These are phyloP conservation scores for Rhynchospora tenuis DNA, from an alignment of 176 grass and related monocot genomes.

Conservation along the genomic window DNA sequence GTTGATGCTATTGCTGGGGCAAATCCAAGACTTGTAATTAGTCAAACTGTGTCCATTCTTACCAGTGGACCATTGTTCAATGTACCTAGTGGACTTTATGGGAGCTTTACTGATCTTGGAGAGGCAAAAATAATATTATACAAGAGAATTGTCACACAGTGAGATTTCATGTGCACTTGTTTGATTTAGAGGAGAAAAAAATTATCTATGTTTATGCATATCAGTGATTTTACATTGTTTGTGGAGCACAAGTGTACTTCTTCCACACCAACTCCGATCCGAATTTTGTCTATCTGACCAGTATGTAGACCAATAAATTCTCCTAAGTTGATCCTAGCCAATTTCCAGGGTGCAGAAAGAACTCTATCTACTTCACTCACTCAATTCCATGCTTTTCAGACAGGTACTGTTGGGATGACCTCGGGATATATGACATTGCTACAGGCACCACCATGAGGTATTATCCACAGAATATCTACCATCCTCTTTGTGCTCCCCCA, in stretches of 20 bases:
- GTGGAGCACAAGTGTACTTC: background rate
- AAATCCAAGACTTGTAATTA: background rate
- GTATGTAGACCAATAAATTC: no score
- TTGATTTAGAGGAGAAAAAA: background rate
- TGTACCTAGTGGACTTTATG: background rate
- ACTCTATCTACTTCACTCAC: background rate
- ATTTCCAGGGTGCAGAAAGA: background rate
- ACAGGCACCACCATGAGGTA: no score
- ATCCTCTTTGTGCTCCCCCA: no score
- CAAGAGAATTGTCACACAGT: background rate
- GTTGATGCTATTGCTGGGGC: background rate
- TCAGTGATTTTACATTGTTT: background rate
- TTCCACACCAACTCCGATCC: no score
- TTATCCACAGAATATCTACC: no score
- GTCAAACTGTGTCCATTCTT: background rate
- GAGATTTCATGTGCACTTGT: background rate
- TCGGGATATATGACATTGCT: no score
- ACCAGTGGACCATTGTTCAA: background rate
- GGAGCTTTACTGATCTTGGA: background rate
- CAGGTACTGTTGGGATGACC: no score
- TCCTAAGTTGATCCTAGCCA: background rate
- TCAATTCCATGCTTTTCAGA: no score
- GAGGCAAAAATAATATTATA: background rate
- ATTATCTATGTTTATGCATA: background rate
- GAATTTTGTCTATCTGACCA: no score